Evolutionary conservation across 192 early-diverging fungal genomes (phyloP), one percentile per base, ranked within the genome.

Genomic region (Backusella sp.): DNA sequence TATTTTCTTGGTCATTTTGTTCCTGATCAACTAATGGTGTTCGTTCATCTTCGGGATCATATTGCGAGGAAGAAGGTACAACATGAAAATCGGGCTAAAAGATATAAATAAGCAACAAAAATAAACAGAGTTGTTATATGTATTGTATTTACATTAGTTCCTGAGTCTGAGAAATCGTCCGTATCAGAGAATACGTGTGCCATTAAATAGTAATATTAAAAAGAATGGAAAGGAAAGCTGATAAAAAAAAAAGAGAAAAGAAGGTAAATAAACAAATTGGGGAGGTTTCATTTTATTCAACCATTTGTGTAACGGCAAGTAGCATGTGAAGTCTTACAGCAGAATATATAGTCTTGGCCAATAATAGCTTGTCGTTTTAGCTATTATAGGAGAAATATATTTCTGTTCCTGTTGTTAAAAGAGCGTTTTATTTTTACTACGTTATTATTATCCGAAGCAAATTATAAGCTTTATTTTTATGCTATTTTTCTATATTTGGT

Each of bases 51-150:
- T 35, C 19, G 19, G 68, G 68, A 41, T 69, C 68, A 34, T 69
- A 69, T 23, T 37, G 68, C 39, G 68, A 69, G 21, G 67, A 69
- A 4, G 67, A 37, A 70, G 70, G 70, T 23, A 71, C 70, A 26
- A 71, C 70, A 44, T 71, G 70, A 71, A 71, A 71, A 28, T 69
- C 68, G 26, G 68, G 68, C 68, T 69, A 69, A 15, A 44, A 44
- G 15, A 53, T 8, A 68, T 68, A 68, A 36, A 68, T 68, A 39
- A 68, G n/a, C 11, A 36, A 69, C 36, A 19, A n/a, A 39, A 11
- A 36, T 37, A 37, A 37, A n/a, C 21, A 26, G 4, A 19, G 42
- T 4, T 28, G 1, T 6, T 56, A 0, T n/a, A 56, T 26, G 21
- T 21, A 52, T 26, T 6, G 11, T 56, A 56, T n/a, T 17, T 71